Conservation (phyloP, 495 filamentous ascomycete genomes). For the Cryomyces minteri region DNA sequence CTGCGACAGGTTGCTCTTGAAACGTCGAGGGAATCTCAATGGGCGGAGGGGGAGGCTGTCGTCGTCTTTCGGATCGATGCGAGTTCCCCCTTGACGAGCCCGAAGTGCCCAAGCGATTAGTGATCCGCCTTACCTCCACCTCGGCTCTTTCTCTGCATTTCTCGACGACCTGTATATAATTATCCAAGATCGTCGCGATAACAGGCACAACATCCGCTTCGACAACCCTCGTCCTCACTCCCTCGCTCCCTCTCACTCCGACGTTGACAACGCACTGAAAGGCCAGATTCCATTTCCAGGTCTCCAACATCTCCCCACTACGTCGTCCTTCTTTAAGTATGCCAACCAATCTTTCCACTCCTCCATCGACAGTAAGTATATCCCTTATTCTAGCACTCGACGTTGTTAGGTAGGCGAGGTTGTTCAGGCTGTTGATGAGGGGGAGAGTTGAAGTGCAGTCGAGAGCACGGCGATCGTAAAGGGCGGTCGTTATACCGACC, state of each 20-base stretch:
- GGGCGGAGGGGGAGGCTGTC: constrained; percentile 35
- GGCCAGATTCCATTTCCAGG: constrained; percentile 99
- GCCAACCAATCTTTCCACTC: constrained; percentile 86
- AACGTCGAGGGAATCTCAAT: constrained; percentile 47
- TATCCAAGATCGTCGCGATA: constrained; percentile 96
- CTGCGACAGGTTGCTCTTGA: too few species aligned
- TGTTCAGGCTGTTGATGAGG: constrained; percentile 94
- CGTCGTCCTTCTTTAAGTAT: constrained; percentile 83
- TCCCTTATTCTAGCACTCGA: constrained; percentile 96
- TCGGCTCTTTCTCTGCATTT: constrained; percentile 74
- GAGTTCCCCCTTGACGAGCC: not conserved
- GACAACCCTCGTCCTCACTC: constrained; percentile 81
- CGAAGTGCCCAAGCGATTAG: constrained; percentile 16
- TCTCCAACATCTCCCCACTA: constrained; percentile 95
- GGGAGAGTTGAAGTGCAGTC: constrained; percentile 96
- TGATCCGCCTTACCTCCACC: constrained; percentile 32
- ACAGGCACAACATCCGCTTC: constrained; percentile 99
- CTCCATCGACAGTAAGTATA: constrained; percentile 95
- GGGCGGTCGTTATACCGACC: constrained; percentile 93
- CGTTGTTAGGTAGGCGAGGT: constrained; percentile 93
- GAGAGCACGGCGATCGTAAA: constrained; percentile 91
- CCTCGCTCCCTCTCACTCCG: constrained; percentile 86
- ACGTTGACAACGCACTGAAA: constrained; percentile 99
- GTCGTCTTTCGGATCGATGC: not conserved
- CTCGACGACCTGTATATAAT: constrained; percentile 92